A percentile compares a stretch with the other conserved stretches of the same genome.
These are phyloP conservation scores for Ceriops tagal DNA, from an alignment of 345 rosid species.

Conservation along the genomic window DNA sequence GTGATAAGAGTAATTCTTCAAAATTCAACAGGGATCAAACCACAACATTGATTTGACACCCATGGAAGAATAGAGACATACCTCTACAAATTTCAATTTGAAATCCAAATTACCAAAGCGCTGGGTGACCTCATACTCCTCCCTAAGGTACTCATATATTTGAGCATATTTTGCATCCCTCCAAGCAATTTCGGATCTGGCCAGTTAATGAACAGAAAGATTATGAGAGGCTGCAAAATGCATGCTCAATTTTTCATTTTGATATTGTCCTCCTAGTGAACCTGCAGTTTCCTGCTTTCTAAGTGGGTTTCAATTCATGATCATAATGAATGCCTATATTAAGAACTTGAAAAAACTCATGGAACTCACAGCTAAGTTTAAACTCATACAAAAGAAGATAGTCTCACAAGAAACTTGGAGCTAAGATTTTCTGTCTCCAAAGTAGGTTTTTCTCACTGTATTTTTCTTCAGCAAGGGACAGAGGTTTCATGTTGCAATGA, in stretches of 20 bases:
- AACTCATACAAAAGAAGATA: neutral
- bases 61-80: constrained; percentile 23
- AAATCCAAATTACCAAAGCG: constrained; percentile 82
- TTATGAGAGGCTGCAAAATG: neutral
- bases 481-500: neutral
- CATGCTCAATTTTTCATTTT: neutral
- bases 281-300: no score
- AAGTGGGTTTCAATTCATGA: no score
- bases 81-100: constrained; percentile 92
- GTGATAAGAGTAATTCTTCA: neutral
- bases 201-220: constrained; percentile 16
- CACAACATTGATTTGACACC: neutral
- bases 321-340: no score
- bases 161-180: constrained; percentile 89
- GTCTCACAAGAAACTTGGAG: neutral
- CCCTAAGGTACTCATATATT: constrained; percentile 82
- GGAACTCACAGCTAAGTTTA: neutral
- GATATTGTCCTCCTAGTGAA: no score
- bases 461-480: neutral
- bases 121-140: constrained; percentile 89
- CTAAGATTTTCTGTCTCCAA: neutral
- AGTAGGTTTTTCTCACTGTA: neutral
- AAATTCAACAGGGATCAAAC: neutral
- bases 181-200: constrained; percentile 96
- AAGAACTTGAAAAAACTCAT: no score